Evolutionary conservation across 202 grass and related monocot species (phyloP), one percentile per base, ranked within the genome.

Genomic region (Dendrocalamus latiflorus): DNA sequence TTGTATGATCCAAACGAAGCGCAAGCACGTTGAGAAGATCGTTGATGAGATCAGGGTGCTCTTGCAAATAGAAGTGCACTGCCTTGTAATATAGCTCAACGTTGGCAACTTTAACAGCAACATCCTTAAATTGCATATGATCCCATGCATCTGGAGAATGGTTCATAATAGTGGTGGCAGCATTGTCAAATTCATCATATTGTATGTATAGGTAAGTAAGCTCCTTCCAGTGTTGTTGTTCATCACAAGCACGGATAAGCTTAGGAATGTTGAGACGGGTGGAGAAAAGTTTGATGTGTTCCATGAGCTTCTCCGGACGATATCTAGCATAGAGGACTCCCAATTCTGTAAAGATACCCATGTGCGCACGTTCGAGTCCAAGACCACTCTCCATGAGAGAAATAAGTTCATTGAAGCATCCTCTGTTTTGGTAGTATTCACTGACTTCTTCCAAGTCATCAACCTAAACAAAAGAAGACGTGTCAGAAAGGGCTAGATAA

Each of bases 91-190:
- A 97, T 71, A 97, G 81, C 77, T 97, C 94, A 65, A 97, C 91
- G 81, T 94, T 97, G 78, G 91, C 91, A 86, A 94, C 91, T 88
- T 97, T 97, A 61, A 97, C 91, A 74, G 81, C 66, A 48, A 97
- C 91, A 81, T 97, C 94, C 76, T 97, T 97, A 80, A 97, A 97
- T 75, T 97, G 94, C 94, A 97, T 94, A 89, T 97, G 94, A 82
- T 97, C 94, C 94, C 94, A 97, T 66, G 94, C 94, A 89, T 97
- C 94, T 80, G 91, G 94, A 83, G 94, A 97, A 85, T 97, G 94
- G 84, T 97, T 97, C 94, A 97, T 97, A 47, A 97, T 97, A 76
- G 94, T 97, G 26, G 90, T 92, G 54, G 91, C 94, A 68, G 94
- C 94, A 88, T 97, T 97, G 75, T 97, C 92, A 70, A 97, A 97